These are phyloP conservation scores for Colletotrichum viniferum DNA, from an alignment of 2,329 filamentous ascomycete species.

Conservation along the genomic window DNA sequence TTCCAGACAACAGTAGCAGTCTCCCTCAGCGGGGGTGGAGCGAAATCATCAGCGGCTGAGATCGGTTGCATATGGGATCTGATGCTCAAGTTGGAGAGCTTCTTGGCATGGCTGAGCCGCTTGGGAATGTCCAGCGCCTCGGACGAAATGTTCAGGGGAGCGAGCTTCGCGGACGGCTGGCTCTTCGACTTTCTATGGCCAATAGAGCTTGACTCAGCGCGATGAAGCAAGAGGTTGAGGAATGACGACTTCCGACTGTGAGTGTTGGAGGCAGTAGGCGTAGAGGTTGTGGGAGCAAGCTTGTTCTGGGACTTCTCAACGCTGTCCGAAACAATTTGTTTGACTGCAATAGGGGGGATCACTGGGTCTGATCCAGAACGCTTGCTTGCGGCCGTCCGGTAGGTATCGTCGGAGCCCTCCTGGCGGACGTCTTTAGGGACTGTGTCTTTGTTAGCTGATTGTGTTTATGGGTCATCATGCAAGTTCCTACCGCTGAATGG, in stretches of 20 bases:
- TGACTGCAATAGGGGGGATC: neutral
- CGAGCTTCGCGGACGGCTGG: neutral
- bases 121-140: neutral
- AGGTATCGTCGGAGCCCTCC: slow-evolving; percentile 27
- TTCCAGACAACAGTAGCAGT: slow-evolving; percentile 32
- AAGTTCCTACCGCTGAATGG: slow-evolving; percentile 36
- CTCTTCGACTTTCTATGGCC: slow-evolving; percentile 6
- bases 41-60: neutral
- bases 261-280: neutral
- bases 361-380: neutral
- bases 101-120: slow-evolving; percentile 10
- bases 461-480: neutral
- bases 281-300: neutral
- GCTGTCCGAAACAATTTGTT: neutral
- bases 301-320: neutral
- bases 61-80: slow-evolving; percentile 9
- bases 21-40: slow-evolving; percentile 20
- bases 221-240: neutral
- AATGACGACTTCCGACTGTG: slow-evolving; percentile 5
- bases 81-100: slow-evolving; percentile 22
- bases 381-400: slow-evolving; percentile 28
- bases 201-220: neutral
- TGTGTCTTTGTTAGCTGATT: neutral
- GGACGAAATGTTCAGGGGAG: neutral
- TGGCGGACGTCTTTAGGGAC: neutral